Evolutionary conservation across 257 asterid genomes (phyloP).

Genomic region (Rauvolfia tetraphylla): DNA sequence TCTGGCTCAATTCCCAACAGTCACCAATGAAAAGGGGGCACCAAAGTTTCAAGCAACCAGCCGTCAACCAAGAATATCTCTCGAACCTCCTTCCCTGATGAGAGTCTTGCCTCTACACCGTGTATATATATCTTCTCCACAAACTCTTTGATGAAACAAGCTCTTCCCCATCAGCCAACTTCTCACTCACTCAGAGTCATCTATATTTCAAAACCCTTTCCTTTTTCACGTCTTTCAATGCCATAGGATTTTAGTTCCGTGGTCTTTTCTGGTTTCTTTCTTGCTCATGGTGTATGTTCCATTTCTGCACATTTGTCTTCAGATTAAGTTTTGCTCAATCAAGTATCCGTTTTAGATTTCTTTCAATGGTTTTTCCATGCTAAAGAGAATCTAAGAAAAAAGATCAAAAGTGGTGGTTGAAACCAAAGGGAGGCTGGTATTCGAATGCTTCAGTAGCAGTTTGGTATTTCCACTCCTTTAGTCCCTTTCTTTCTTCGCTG

Average conservation of each 20-base stretch:
- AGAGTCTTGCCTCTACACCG: neutral
- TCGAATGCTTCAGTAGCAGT: neutral
- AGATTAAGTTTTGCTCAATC: too few relatives aligned
- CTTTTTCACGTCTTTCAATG: neutral
- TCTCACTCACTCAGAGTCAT: neutral
- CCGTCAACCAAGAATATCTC: constrained; percentile 5
- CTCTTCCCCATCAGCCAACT: neutral
- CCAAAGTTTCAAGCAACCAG: constrained; percentile 5
- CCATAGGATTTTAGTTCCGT: neutral
- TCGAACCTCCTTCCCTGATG: neutral
- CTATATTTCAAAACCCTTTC: neutral
- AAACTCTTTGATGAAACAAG: neutral
- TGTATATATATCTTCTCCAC: constrained; percentile 8
- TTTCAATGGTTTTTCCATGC: too few relatives aligned
- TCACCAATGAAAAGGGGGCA: neutral
- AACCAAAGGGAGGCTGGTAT: neutral
- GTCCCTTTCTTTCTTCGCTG: neutral
- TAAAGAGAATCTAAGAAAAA: too few relatives aligned
- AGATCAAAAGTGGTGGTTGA: neutral
- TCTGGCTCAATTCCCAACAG: neutral
- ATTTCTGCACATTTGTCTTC: too few relatives aligned
- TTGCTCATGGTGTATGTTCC: too few relatives aligned
- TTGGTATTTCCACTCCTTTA: neutral
- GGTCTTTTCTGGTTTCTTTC: too few relatives aligned
- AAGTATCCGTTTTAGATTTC: neutral